A percentile compares a stretch with the other conserved stretches of the same genome.
phyloP scores from a whole-genome alignment of 1,139 yeast species.

The Hansenula lynferdii region DNA sequence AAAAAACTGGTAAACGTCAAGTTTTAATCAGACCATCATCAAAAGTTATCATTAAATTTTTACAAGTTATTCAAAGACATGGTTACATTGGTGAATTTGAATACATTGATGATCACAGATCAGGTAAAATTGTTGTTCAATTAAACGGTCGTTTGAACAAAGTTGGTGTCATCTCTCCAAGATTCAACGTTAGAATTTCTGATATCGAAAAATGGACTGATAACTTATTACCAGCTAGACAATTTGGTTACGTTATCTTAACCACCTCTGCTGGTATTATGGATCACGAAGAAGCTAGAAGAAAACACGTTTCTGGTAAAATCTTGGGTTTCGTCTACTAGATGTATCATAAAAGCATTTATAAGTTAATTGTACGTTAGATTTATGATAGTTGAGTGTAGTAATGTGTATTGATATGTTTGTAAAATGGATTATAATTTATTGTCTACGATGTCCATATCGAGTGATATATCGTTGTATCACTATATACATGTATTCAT shows the following conservation, averaged over 20 bases:
- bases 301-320: constrained; percentile 99
- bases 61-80: constrained; percentile 96
- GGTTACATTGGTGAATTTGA: constrained; percentile 98
- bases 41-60: constrained; percentile 92
- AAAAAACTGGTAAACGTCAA: constrained; percentile 98
- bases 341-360: constrained; percentile 18
- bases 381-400: background rate
- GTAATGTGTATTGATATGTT: too few species aligned
- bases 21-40: constrained; percentile 97
- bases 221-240: constrained; percentile 95
- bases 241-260: constrained; percentile 91
- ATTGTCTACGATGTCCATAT: too few species aligned
- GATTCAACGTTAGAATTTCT: constrained; percentile 87
- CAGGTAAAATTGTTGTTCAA: constrained; percentile 93
- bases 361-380: background rate
- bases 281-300: constrained; percentile 99
- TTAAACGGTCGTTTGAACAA: constrained; percentile 96
- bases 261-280: constrained; percentile 98
- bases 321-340: constrained; percentile 96
- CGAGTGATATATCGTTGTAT: too few species aligned
- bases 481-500: too few species aligned
- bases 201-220: constrained; percentile 97
- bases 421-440: too few species aligned
- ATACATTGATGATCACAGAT: constrained; percentile 97
- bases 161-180: constrained; percentile 96